Percentiles rank a stretch among this genome's conserved stretches.
These are phyloP conservation scores for Paraphoma sp. DNA, from an alignment of 2,329 filamentous ascomycete genomes.

Conservation along the genomic window DNA sequence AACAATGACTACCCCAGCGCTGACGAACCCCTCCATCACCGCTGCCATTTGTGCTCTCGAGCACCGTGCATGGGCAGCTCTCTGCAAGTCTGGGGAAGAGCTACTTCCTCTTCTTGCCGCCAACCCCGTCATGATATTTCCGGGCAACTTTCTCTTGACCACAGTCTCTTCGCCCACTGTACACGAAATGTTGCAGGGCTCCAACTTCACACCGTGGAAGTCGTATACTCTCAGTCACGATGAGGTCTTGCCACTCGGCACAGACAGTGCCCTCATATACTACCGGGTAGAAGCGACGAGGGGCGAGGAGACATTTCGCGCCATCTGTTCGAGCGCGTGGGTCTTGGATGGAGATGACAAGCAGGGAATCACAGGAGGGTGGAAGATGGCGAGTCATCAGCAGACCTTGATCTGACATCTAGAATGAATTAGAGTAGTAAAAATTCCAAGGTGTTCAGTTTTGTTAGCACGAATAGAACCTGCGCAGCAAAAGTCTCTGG, in stretches of 20 bases:
- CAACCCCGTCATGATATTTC: constrained; percentile 51
- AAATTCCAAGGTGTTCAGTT: too few species aligned
- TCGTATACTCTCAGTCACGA: constrained; percentile 36
- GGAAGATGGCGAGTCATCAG: constrained; percentile 40
- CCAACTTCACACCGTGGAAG: constrained; percentile 30
- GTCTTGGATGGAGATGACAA: constrained; percentile 19
- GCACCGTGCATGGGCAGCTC: constrained; percentile 47
- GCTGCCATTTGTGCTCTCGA: constrained; percentile 36
- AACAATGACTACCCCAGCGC: constrained; percentile 17
- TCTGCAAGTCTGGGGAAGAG: constrained; percentile 39
- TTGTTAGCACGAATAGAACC: too few species aligned
- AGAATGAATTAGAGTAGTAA: background rate
- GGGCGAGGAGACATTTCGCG: constrained; percentile 21
- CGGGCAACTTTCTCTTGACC: constrained; percentile 43
- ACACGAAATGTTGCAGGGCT: constrained; percentile 25
- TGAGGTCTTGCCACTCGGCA: constrained; percentile 31
- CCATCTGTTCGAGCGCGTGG: constrained; percentile 38
- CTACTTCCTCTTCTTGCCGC: constrained; percentile 41
- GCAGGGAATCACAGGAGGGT: constrained; percentile 15
- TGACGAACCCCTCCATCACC: constrained; percentile 31
- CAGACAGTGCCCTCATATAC: constrained; percentile 31
- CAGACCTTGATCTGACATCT: constrained; percentile 27
- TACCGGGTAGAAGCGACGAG: constrained; percentile 32
- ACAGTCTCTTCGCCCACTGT: constrained; percentile 38
- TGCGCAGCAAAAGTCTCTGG: too few species aligned